Evolutionary conservation across 2,329 filamentous ascomycete species (phyloP).

Genomic region (Aspergillus bombycis): DNA sequence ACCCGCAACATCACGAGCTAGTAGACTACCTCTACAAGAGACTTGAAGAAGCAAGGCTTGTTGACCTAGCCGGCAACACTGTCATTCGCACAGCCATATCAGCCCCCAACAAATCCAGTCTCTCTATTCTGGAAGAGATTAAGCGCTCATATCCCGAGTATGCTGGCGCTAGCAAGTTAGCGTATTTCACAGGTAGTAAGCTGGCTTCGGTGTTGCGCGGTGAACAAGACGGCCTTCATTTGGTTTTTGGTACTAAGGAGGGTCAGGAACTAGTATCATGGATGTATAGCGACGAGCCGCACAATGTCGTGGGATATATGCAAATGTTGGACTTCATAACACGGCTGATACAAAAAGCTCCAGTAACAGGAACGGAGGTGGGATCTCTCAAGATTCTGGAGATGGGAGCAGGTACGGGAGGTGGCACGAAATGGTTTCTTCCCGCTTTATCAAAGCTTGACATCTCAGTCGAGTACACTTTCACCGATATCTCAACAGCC

Average conservation of each 20-base stretch:
- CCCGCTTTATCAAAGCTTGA: constrained; percentile 28
- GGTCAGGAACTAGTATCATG: constrained; percentile 39
- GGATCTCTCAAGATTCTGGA: constrained; percentile 44
- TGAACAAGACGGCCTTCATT: constrained; percentile 40
- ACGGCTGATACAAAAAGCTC: constrained; percentile 16
- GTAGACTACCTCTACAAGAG: constrained; percentile 39
- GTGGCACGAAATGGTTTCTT: constrained; percentile 38
- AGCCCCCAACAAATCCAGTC: constrained; percentile 25
- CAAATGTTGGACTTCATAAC: constrained; percentile 40
- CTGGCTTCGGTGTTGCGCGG: constrained; percentile 31
- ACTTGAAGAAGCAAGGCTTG: constrained; percentile 35
- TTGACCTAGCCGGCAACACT: constrained; percentile 28
- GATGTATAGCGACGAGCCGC: constrained; percentile 41
- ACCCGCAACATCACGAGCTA: constrained; percentile 33
- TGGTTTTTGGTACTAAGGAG: constrained; percentile 44
- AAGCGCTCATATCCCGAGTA: constrained; percentile 30
- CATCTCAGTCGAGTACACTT: constrained; percentile 42
- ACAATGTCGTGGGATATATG: constrained; percentile 38
- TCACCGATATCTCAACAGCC: constrained; percentile 43
- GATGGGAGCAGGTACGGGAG: constrained; percentile 44
- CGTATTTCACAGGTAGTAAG: constrained; percentile 23
- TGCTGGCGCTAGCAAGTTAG: constrained; percentile 27
- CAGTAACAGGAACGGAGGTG: constrained; percentile 17
- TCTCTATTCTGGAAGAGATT: constrained; percentile 32
- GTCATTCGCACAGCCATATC: constrained; percentile 34